Base-by-base conservation (phyloP, 768 basidiomycete genomes). In the Lepiota brunneoincarnata region DNA sequence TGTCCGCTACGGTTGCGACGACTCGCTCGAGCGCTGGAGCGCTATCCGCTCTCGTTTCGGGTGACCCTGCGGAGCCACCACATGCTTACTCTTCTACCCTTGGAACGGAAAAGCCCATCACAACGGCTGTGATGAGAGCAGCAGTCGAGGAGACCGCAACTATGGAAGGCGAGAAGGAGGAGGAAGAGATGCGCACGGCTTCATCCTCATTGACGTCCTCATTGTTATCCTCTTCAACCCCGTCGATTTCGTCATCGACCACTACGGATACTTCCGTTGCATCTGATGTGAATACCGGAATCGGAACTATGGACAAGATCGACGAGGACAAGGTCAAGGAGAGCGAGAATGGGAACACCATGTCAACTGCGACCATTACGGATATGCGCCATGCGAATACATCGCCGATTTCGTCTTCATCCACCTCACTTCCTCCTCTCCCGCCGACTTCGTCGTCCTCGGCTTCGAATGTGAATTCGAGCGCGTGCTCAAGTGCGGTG, bases 331-430 rank as follows among this genome's bases (percentile, higher is more conserved):
- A 42, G 18, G 50, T 15, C 26, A 21, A 15, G 18, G 40, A 42
- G 40, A 26, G n/a, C 31, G 26, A 1, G 28, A 24, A 41, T 21
- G 50, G 18, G 39, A 23, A 26, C 15, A 49, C 7, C 7, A 54
- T 48, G 6, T 20, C 46, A 26, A 36, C 31, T 24, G 38, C 18
- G 5, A 48, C 45, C 15, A 54, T 15, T 26, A 40, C 44, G 23
- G 18, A 41, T 46, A 48, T 61, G 72, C 43, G 63, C 72, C 53
- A 69, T n/a, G 31, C 31, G 31, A 9, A 3, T 9, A 9, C 56
- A 28, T 74, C 76, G 7, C 51, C 54, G 0, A 72, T 75, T 54
- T 72, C 73, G 21, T 77, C 75, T 46, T 75, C 75, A 2, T 68
- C 72, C 44, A 69, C 70, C n/a, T 69, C 49, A 73, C 75, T 6